Base-by-base conservation (phyloP, 768 basidiomycete species). In the Suillus hirtellus region DNA sequence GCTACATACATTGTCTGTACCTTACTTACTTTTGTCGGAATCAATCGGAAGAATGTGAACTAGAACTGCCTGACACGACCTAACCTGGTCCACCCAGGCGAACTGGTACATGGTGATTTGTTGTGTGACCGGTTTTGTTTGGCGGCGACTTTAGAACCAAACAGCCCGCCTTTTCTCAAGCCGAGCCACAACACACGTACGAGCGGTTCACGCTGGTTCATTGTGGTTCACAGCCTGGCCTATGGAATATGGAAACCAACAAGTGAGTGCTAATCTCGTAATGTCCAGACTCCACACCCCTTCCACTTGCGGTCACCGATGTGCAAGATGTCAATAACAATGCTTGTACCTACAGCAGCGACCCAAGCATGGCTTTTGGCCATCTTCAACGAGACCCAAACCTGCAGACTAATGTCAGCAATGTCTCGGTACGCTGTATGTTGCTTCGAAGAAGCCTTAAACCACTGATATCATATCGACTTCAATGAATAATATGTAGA, bases 361-460 rank as follows among this genome's bases (percentile, higher is more conserved):
- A 87, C 72, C 75, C 81, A 65, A 77, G 75, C 66, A 87, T 88
- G 84, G 79, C 86, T 70, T 88, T 87, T 79, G 80, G 78, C 65
- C 86, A 86, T 73, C 78, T 88, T 71, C 79, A 80, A 64, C 79
- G 86, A 71, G 86, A 88, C 71, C 77, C 81, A 50, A 84, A 76
- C 70, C 76, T 85, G 65, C 68, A 66, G 54, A 58, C 43, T 24
- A 60, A 65, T 37, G 86, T 87, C 73, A 74, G 77, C 77, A 83
- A 81, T 71, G 83, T 83, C 77, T 85, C 86, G 72, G 86, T 87
- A 76, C 74, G 85, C 74, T 68, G 68, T 70, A 59, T 65, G 65
- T 63, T 60, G 60, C 63, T 62, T 65, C 63, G 61, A 69, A 73
- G 72, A 70, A 67, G 68, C 66, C 72, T 72, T 70, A 65, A 37